Base-by-base conservation (phyloP, 495 filamentous ascomycete genomes). In the Penicillium paradoxum region DNA sequence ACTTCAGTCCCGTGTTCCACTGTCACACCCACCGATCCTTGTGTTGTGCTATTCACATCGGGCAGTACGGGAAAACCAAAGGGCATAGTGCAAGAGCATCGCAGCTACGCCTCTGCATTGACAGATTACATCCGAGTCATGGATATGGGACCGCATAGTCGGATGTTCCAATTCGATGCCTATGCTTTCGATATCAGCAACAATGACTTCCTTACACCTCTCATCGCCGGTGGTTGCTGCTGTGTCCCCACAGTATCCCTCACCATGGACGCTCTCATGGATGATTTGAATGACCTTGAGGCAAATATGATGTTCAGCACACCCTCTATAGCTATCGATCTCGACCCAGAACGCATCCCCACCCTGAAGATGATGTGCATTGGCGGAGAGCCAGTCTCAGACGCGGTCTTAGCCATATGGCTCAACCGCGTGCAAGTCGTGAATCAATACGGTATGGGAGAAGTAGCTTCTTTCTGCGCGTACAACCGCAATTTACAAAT, bases 361-460 rank as follows among this genome's bases (percentile, higher is more conserved):
- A 54, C 56, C 3, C 43, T 80, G 24, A 44, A 70, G 30, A 65
- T 52, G 3, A 61, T 78, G 36, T 62, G 64, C 21, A 48, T 77
- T 5, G 74, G 68, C 13, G 77, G 77, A 3, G 77, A 80, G 51
- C 66, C 77, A 0, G 60, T 81, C 51, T 63, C 74, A 0, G 62
- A 71, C 38, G 70, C 71, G 6, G 51, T 74, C 18, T 46, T 80
- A 1, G 47, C 54, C 0, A 66, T 67, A 22, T 85, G 82, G 83
- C 68, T 67, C 1, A 40, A 59, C 18, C 68, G 56, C 57, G 52
- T 71, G 37, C 58, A 57, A 13, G 66, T 81, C 14, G 58, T 83
- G 15, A 83, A 83, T 45, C 76, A 74, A 3, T 86, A 85, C 56
- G 83, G 83, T 0, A 81, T 82, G 7, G 73, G 68, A 1, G 81